Evolutionary conservation across 345 rosid genomes (phyloP).

Genomic region (Pistacia integerrima): DNA sequence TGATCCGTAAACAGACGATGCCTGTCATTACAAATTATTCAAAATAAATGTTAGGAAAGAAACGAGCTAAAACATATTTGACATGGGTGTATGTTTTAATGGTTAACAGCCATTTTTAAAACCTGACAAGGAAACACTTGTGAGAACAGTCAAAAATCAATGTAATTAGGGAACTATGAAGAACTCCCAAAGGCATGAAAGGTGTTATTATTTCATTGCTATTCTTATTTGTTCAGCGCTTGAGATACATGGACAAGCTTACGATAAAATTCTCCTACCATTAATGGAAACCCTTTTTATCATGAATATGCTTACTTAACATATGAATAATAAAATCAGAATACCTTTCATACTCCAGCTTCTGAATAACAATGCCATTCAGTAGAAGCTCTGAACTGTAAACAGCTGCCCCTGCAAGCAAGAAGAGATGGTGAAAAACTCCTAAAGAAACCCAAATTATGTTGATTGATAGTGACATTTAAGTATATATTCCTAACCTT

Average conservation of each 20-base stretch:
- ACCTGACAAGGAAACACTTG: not conserved
- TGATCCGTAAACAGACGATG: slow-evolving; percentile 62
- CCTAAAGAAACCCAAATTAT: not conserved
- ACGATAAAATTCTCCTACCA: not conserved
- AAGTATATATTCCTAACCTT: slow-evolving; percentile 45
- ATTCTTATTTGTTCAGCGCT: not conserved
- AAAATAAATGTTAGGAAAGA: not conserved
- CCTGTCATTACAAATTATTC: slow-evolving; percentile 39
- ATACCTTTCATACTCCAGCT: slow-evolving; percentile 84
- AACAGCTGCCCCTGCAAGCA: slow-evolving; percentile 62
- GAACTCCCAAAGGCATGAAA: not conserved
- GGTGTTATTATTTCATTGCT: not conserved
- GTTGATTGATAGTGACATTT: not conserved
- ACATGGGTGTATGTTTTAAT: not conserved
- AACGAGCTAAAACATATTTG: not conserved
- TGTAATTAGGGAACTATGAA: not conserved
- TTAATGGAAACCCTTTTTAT: not conserved
- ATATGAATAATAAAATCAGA: not conserved
- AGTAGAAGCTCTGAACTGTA: slow-evolving; percentile 86
- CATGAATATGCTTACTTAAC: not conserved
- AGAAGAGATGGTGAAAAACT: slow-evolving; percentile 1
- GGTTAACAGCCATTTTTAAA: not conserved
- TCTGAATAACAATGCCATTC: slow-evolving; percentile 87
- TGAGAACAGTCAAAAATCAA: not conserved
- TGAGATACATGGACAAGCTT: not conserved